Conservation (phyloP, 139 green algal species). For the Zygnema circumcarinatum region DNA sequence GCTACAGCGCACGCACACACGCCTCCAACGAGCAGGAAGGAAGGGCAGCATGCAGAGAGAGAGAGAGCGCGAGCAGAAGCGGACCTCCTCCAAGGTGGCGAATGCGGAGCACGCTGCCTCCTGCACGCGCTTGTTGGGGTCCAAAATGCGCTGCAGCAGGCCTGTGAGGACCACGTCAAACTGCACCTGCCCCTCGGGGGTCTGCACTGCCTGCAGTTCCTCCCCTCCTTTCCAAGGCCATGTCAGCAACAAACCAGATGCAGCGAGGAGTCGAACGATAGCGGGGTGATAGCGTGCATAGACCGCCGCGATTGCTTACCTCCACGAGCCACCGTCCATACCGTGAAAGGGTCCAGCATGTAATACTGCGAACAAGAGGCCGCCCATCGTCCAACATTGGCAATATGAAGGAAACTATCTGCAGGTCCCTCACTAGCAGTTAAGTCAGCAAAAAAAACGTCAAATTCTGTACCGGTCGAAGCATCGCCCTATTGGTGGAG, state of each 20-base stretch:
- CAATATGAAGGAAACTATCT: slow-evolving; percentile 83
- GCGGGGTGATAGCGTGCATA: too few relatives aligned
- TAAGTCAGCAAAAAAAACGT: too few relatives aligned
- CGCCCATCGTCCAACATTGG: slow-evolving; percentile 75
- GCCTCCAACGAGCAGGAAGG: neutral
- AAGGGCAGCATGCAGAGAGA: too few relatives aligned
- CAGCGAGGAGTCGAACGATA: too few relatives aligned
- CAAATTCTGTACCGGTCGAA: neutral
- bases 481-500: neutral
- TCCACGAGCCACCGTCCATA: slow-evolving; percentile 83
- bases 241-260: too few relatives aligned
- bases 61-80: neutral
- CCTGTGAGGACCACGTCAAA: slow-evolving; percentile 74
- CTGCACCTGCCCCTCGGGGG: slow-evolving; percentile 48
- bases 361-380: slow-evolving; percentile 82
- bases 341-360: slow-evolving; percentile 87
- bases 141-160: slow-evolving; percentile 74
- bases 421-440: too few relatives aligned
- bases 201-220: slow-evolving; percentile 23
- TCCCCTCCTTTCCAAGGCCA: too few relatives aligned
- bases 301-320: too few relatives aligned
- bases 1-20: too few relatives aligned
- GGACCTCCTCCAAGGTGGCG: slow-evolving; percentile 67
- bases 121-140: slow-evolving; percentile 86
- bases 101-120: slow-evolving; percentile 85